A percentile compares a stretch with the other conserved stretches of the same genome.
These are phyloP conservation scores for Pseudogymnoascus sp. DNA, from an alignment of 2,329 filamentous ascomycete genomes.

Conservation along the genomic window DNA sequence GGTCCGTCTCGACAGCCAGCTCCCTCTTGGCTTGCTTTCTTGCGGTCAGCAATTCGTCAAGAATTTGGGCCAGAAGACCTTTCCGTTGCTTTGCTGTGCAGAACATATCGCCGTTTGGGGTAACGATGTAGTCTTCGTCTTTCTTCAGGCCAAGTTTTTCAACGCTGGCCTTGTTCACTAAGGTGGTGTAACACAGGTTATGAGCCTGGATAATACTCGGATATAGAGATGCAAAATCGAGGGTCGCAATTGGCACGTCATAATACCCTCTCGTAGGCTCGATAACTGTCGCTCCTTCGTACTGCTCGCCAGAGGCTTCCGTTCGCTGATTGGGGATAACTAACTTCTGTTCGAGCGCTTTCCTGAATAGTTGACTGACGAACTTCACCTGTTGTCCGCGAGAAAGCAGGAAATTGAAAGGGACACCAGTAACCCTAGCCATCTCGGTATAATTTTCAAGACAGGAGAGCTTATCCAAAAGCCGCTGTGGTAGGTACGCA, in stretches of 20 bases:
- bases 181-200: slow-evolving; percentile 94
- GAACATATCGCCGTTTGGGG: slow-evolving; percentile 89
- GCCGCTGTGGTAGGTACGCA: slow-evolving; percentile 83
- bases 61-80: slow-evolving; percentile 85
- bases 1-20: slow-evolving; percentile 77
- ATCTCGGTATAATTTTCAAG: slow-evolving; percentile 99
- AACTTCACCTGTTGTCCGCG: slow-evolving; percentile 97
- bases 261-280: slow-evolving; percentile 92
- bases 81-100: slow-evolving; percentile 83
- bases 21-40: slow-evolving; percentile 93
- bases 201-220: slow-evolving; percentile 98
- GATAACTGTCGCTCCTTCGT: slow-evolving; percentile 96
- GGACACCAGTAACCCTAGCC: slow-evolving; percentile 97
- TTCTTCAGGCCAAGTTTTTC: slow-evolving; percentile 71
- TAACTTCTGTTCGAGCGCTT: slow-evolving; percentile 84
- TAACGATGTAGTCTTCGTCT: slow-evolving; percentile 93
- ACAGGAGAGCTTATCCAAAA: slow-evolving; percentile 97
- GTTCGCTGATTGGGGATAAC: slow-evolving; percentile 82
- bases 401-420: slow-evolving; percentile 88
- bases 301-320: slow-evolving; percentile 73
- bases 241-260: slow-evolving; percentile 85
- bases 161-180: slow-evolving; percentile 70
- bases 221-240: slow-evolving; percentile 98
- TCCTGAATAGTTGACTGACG: slow-evolving; percentile 92
- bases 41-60: slow-evolving; percentile 84